Conservation (phyloP, 2,329 filamentous ascomycete genomes). For the Mycosphaerelloides madeirae region DNA sequence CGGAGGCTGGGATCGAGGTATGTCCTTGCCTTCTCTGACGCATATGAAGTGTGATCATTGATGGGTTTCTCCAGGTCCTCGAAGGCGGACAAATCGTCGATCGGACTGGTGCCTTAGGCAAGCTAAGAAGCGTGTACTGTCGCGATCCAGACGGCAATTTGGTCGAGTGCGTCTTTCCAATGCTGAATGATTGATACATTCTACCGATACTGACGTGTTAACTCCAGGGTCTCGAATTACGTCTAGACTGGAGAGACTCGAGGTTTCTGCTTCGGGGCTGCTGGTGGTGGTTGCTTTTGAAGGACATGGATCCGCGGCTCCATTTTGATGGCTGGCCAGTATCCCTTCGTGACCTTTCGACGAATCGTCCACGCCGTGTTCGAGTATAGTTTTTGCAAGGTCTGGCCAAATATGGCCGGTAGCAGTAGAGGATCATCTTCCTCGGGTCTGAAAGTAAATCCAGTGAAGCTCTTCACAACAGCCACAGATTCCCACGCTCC, state of each 20-base stretch:
- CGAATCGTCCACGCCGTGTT: conserved; percentile 11
- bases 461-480: conserved; percentile 49
- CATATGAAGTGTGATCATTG: too few relatives aligned
- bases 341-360: conserved; percentile 42
- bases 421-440: conserved; percentile 20
- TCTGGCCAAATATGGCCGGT: conserved; percentile 11
- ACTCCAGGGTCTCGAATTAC: conserved; percentile 28
- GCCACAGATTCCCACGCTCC: conserved; percentile 51
- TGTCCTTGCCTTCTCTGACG: neutral
- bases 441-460: conserved; percentile 45
- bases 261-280: conserved; percentile 1
- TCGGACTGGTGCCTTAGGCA: conserved; percentile 53
- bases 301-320: conserved; percentile 52
- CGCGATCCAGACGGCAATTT: conserved; percentile 59
- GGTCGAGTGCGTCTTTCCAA: conserved; percentile 51
- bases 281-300: conserved; percentile 28
- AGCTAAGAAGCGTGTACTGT: conserved; percentile 55
- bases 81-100: conserved; percentile 51
- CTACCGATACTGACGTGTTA: neutral
- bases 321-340: conserved; percentile 53
- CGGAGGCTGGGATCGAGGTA: conserved; percentile 45
- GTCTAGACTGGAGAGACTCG: conserved; percentile 16
- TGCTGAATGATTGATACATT: neutral
- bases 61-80: conserved; percentile 22
- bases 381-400: conserved; percentile 16